Conservation (phyloP, 352 stramenopile genomes). For the Pythium aristosporum region DNA sequence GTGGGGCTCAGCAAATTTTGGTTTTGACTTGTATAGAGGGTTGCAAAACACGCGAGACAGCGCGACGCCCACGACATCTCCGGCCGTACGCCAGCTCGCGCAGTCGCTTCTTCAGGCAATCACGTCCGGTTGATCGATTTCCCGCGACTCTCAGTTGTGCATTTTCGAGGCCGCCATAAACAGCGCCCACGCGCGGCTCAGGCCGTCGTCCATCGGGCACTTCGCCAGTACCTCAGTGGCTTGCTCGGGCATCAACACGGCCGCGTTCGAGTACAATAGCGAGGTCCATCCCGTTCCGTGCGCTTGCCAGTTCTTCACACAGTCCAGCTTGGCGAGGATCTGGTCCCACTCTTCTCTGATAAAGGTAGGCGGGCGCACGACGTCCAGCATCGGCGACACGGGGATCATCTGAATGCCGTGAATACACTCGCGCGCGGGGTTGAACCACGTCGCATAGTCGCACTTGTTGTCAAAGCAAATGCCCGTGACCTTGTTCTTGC, state of each 20-base stretch:
- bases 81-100: conserved; percentile 39
- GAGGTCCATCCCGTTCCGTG: conserved; percentile 29
- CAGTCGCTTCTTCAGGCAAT: conserved; percentile 55
- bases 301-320: conserved; percentile 54
- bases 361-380: conserved; percentile 59
- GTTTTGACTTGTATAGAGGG: conserved; percentile 26
- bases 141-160: not conserved
- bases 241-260: conserved; percentile 48
- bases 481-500: conserved; percentile 56
- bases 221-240: conserved; percentile 54
- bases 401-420: conserved; percentile 84
- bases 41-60: conserved; percentile 36
- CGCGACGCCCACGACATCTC: conserved; percentile 14
- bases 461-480: conserved; percentile 83
- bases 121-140: conserved; percentile 8
- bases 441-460: conserved; percentile 75
- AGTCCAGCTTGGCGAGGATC: conserved; percentile 38
- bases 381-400: conserved; percentile 63
- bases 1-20: not conserved
- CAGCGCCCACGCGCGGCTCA: conserved; percentile 67
- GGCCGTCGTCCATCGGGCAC: conserved; percentile 64
- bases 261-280: conserved; percentile 64
- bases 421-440: conserved; percentile 62
- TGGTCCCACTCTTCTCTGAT: conserved; percentile 62
- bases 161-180: conserved; percentile 53